A percentile compares a stretch with the other conserved stretches of the same genome.
Evolutionary conservation across 352 stramenopile species (phyloP).

Genomic region (Thalassiosira livingstoniorum): DNA sequence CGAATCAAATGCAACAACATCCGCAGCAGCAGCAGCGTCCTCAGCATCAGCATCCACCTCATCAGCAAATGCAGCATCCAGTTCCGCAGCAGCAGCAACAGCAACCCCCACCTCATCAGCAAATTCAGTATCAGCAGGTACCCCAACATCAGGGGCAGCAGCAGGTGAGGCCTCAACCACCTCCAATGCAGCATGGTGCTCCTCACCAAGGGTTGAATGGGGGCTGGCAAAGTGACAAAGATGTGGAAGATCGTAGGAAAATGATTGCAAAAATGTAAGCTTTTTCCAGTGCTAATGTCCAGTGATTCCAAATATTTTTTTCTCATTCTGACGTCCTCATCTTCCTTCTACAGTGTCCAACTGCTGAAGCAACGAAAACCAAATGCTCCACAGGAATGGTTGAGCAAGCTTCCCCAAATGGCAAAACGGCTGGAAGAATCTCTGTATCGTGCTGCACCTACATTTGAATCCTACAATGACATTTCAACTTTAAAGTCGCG

Average conservation of each 20-base stretch:
- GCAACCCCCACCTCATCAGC: constrained; percentile 30
- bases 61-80: constrained; percentile 29
- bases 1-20: not conserved
- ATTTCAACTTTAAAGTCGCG: constrained; percentile 93
- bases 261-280: constrained; percentile 88
- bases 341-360: no score
- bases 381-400: constrained; percentile 95
- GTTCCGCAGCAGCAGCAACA: constrained; percentile 18
- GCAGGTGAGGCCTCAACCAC: constrained; percentile 40
- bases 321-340: constrained; percentile 21
- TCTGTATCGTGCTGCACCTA: constrained; percentile 91
- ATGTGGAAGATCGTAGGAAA: constrained; percentile 82
- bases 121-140: constrained; percentile 6
- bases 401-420: constrained; percentile 98
- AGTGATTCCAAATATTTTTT: constrained; percentile 15
- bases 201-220: constrained; percentile 74
- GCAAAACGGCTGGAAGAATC: constrained; percentile 96
- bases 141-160: constrained; percentile 15
- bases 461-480: constrained; percentile 95
- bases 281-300: constrained; percentile 8
- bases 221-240: constrained; percentile 85
- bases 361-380: constrained; percentile 94
- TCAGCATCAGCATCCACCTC: constrained; percentile 21
- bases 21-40: not conserved
- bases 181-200: constrained; percentile 47